A percentile compares a stretch with the other conserved stretches of the same genome.
phyloP scores from a whole-genome alignment of 1,284 basidiomycete genomes.

The Sutorius eximius region DNA sequence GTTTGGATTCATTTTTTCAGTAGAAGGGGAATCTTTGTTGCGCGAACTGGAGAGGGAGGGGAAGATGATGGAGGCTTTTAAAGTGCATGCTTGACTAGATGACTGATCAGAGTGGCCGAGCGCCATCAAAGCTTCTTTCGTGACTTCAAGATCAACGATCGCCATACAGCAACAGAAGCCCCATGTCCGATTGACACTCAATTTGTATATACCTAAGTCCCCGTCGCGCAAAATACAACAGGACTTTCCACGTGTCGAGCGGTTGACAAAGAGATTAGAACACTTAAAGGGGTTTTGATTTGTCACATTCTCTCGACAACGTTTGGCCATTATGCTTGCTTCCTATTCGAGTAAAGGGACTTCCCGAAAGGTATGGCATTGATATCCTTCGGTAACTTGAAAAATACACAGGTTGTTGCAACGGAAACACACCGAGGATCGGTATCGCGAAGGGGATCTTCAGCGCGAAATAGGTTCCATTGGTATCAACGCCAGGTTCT shows the following conservation, averaged over 20 bases:
- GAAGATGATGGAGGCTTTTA: conserved; percentile 4
- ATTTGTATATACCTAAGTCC: conserved; percentile 1
- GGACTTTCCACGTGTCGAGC: background rate
- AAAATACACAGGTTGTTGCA: background rate
- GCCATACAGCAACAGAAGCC: background rate
- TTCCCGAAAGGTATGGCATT: background rate
- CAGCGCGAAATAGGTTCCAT: conserved; percentile 11
- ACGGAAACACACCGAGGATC: background rate
- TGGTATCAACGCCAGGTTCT: conserved; percentile 6
- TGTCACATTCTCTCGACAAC: background rate
- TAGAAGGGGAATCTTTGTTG: background rate
- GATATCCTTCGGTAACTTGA: background rate
- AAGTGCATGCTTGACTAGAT: background rate
- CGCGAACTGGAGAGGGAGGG: background rate
- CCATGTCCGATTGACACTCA: background rate
- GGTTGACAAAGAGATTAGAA: background rate
- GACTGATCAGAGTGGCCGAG: background rate
- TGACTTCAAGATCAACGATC: conserved; percentile 6
- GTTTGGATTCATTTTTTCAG: background rate
- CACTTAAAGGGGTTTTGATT: background rate
- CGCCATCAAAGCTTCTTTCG: background rate
- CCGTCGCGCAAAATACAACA: background rate
- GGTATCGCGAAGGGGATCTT: background rate
- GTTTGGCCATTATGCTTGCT: background rate
- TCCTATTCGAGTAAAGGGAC: background rate